Evolutionary conservation across 129 eudicot genomes (phyloP).

Genomic region (Flaveria sonorensis): DNA sequence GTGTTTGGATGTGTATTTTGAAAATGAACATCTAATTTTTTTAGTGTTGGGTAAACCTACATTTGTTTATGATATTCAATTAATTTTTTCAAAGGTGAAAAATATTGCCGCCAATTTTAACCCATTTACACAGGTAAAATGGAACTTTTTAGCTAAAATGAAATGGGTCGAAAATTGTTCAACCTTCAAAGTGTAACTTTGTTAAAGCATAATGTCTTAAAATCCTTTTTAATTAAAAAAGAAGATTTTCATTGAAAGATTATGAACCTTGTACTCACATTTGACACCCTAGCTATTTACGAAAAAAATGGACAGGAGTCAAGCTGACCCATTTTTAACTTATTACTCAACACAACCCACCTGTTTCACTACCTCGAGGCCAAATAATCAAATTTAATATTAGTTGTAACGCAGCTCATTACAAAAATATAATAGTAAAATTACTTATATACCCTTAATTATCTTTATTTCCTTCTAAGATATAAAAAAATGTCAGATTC

Average conservation of each 20-base stretch:
- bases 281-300: background rate
- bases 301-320: background rate
- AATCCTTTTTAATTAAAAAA: background rate
- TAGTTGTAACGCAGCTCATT: background rate
- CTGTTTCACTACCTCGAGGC: background rate
- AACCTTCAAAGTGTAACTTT: background rate
- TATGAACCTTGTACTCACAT: background rate
- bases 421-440: background rate
- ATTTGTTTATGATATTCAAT: background rate
- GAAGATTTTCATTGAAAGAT: background rate
- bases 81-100: background rate
- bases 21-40: background rate
- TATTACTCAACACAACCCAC: background rate
- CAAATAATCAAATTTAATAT: background rate
- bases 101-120: background rate
- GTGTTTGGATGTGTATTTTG: slow-evolving; percentile 9
- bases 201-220: background rate
- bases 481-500: background rate
- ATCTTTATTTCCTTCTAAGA: background rate
- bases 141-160: background rate
- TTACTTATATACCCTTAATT: background rate
- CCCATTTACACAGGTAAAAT: background rate
- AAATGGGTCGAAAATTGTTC: background rate
- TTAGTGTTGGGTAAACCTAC: background rate
- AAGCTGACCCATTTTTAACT: background rate